Evolutionary conservation across 176 grass and related monocot genomes (phyloP).

Genomic region (Otatea glauca): DNA sequence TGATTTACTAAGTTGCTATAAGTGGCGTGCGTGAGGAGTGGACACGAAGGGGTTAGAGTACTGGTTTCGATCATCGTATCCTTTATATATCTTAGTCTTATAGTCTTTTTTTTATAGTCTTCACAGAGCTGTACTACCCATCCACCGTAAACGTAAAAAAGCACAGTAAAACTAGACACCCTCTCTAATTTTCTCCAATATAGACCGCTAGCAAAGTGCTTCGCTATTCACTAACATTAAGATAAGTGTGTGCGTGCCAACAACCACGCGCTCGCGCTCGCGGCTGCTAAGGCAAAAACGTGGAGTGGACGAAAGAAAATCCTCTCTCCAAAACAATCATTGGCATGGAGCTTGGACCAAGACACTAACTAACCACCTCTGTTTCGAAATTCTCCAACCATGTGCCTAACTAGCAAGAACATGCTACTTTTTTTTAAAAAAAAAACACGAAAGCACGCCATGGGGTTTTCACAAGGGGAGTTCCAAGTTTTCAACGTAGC

Average conservation of each 20-base stretch:
- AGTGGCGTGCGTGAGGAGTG: too few species aligned
- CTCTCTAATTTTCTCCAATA: too few species aligned
- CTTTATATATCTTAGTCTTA: too few species aligned
- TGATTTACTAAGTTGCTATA: too few species aligned
- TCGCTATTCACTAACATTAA: not conserved
- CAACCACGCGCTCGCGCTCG: not conserved
- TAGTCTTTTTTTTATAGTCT: too few species aligned
- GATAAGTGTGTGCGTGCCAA: not conserved
- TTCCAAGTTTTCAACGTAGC: not conserved
- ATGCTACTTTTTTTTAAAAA: too few species aligned
- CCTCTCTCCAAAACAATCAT: not conserved
- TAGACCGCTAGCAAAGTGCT: slow-evolving; percentile 26
- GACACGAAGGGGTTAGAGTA: too few species aligned
- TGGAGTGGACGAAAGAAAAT: not conserved
- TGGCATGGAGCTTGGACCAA: not conserved
- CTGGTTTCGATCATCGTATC: too few species aligned
- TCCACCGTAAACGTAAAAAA: too few species aligned
- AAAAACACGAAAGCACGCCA: not conserved
- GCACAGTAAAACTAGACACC: too few species aligned
- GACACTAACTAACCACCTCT: not conserved
- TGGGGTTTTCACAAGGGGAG: not conserved
- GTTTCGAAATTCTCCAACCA: not conserved
- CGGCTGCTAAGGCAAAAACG: not conserved
- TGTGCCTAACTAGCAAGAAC: not conserved
- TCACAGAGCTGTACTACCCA: too few species aligned